Conservation (phyloP, 2,329 filamentous ascomycete genomes). For the Aureobasidium sp. region DNA sequence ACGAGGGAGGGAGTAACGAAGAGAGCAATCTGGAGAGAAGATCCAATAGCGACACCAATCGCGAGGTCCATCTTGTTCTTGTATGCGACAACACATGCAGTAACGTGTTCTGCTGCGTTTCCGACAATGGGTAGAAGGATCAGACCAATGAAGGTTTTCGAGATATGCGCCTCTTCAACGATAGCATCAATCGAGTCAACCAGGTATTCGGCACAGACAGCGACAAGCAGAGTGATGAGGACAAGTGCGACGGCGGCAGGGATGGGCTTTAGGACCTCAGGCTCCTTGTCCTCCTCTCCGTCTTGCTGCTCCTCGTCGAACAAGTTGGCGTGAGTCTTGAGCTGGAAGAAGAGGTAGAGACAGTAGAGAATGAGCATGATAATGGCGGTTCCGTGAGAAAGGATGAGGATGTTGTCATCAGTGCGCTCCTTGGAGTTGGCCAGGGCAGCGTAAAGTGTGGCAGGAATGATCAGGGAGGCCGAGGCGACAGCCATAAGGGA, state of each 20-base stretch:
- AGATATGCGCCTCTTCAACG: slow-evolving; percentile 42
- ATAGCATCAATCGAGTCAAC: slow-evolving; percentile 48
- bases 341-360: slow-evolving; percentile 47
- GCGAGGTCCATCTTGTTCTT: slow-evolving; percentile 62
- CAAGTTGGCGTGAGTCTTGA: slow-evolving; percentile 40
- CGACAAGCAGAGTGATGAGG: slow-evolving; percentile 40
- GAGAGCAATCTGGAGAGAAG: slow-evolving; percentile 54
- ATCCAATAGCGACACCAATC: slow-evolving; percentile 58
- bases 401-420: slow-evolving; percentile 39
- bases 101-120: slow-evolving; percentile 59
- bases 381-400: slow-evolving; percentile 46
- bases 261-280: slow-evolving; percentile 36
- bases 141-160: slow-evolving; percentile 49
- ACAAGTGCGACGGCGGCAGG: slow-evolving; percentile 39
- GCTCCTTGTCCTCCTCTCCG: slow-evolving; percentile 18
- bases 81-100: slow-evolving; percentile 50
- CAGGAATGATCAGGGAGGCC: slow-evolving; percentile 46
- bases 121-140: slow-evolving; percentile 53
- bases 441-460: slow-evolving; percentile 44
- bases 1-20: slow-evolving; percentile 51
- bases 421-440: slow-evolving; percentile 28
- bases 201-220: slow-evolving; percentile 45
- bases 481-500: slow-evolving; percentile 50
- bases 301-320: slow-evolving; percentile 34
- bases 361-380: slow-evolving; percentile 46